Percentiles rank a stretch among this genome's conserved stretches.
Evolutionary conservation across 2,329 filamentous ascomycete genomes (phyloP).

Genomic region (Sporothrix brasiliensis): DNA sequence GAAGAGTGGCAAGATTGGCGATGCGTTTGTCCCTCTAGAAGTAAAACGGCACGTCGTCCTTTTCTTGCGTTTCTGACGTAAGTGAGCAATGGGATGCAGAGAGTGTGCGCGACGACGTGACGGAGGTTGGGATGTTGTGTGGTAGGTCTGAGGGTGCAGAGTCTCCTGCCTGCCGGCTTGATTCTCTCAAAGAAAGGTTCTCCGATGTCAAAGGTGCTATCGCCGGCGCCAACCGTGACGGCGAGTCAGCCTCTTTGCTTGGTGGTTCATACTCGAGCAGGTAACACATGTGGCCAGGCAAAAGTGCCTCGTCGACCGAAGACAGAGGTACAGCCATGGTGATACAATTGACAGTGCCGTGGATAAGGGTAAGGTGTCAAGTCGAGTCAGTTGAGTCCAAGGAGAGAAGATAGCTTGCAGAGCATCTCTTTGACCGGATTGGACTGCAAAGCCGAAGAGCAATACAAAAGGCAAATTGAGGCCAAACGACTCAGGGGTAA

Average conservation of each 20-base stretch:
- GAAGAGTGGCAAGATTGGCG: not conserved
- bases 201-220: not conserved
- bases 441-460: too few relatives aligned
- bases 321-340: not conserved
- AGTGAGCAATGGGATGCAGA: not conserved
- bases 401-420: too few relatives aligned
- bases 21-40: constrained; percentile 11
- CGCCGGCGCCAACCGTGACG: not conserved
- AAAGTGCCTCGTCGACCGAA: not conserved
- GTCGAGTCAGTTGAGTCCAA: too few relatives aligned
- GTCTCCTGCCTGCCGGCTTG: too few relatives aligned
- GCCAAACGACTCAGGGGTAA: not conserved
- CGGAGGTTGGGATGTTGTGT: too few relatives aligned
- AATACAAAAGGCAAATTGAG: too few relatives aligned
- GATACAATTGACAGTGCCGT: too few relatives aligned
- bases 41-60: not conserved
- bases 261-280: not conserved
- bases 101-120: not conserved
- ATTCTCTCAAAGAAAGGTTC: not conserved
- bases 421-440: too few relatives aligned
- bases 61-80: not conserved
- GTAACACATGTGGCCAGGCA: not conserved
- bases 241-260: not conserved
- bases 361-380: too few relatives aligned
- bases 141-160: too few relatives aligned